phyloP scores from a whole-genome alignment of 2,329 filamentous ascomycete genomes.

The Exophiala xenobiotica region DNA sequence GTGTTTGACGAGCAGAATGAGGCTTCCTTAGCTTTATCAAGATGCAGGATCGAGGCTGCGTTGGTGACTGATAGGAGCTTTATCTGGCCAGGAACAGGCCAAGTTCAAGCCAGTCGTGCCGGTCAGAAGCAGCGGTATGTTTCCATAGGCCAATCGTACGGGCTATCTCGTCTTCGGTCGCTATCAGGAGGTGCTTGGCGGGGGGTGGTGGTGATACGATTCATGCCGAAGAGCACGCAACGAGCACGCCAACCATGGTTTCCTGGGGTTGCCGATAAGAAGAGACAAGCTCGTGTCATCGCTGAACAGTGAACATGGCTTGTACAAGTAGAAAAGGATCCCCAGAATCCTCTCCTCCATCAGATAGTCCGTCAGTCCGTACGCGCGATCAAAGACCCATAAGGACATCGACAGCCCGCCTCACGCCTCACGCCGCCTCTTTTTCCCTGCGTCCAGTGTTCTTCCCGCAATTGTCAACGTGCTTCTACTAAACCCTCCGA shows the following conservation, averaged over 20 bases:
- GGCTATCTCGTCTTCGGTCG: background rate
- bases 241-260: background rate
- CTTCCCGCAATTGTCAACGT: slow-evolving; percentile 7
- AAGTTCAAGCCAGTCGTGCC: slow-evolving; percentile 9
- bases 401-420: no score
- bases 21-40: slow-evolving; percentile 20
- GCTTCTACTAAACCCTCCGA: slow-evolving; percentile 1
- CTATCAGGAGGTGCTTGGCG: slow-evolving; percentile 21
- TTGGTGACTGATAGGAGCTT: slow-evolving; percentile 3
- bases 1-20: slow-evolving; percentile 10
- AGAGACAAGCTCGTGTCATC: no score
- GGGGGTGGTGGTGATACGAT: slow-evolving; percentile 6
- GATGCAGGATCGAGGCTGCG: slow-evolving; percentile 1
- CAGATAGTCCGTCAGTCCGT: no score
- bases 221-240: background rate
- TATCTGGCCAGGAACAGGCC: slow-evolving; percentile 14
- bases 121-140: slow-evolving; percentile 1
- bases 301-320: no score
- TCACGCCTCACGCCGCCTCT: no score
- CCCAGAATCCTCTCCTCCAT: no score
- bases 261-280: no score
- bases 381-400: no score
- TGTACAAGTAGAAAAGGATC: no score
- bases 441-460: slow-evolving; percentile 4
- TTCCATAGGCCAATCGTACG: slow-evolving; percentile 1